Conservation (phyloP, 805 yeast genomes). For the Alloascoidea africana region DNA sequence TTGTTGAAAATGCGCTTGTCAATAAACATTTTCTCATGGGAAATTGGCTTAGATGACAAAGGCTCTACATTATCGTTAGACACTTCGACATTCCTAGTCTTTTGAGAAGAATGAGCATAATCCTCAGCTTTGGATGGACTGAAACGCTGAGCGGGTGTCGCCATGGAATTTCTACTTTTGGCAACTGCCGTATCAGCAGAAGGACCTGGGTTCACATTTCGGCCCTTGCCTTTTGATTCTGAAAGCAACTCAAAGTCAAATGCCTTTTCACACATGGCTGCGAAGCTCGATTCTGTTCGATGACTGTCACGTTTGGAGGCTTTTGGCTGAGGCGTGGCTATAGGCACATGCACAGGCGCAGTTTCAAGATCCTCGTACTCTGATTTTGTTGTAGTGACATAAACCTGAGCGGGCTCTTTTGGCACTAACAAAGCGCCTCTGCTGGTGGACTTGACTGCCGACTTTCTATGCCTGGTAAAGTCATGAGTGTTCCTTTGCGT, state of each 20-base stretch:
- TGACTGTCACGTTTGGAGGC: too few relatives aligned
- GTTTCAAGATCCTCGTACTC: background rate
- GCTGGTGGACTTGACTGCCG: background rate
- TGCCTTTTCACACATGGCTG: conserved; percentile 1
- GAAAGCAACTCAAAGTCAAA: background rate
- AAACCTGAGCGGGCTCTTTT: too few relatives aligned
- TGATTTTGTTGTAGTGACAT: too few relatives aligned
- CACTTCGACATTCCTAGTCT: background rate
- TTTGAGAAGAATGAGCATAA: background rate
- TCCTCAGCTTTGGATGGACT: background rate
- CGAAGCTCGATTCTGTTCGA: too few relatives aligned
- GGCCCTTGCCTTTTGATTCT: background rate
- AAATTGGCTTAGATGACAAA: background rate
- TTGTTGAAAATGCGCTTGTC: too few relatives aligned
- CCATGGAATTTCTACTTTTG: background rate
- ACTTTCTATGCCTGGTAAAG: background rate
- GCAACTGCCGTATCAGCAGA: too few relatives aligned
- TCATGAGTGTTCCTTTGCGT: background rate
- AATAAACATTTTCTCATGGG: background rate
- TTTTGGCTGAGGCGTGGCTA: background rate
- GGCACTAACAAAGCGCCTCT: background rate
- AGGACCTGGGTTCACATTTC: background rate
- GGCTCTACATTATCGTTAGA: background rate
- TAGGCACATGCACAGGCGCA: background rate
- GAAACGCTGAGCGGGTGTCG: background rate